Base-by-base conservation (phyloP, 1,284 basidiomycete genomes). In the Schizophyllum commune region DNA sequence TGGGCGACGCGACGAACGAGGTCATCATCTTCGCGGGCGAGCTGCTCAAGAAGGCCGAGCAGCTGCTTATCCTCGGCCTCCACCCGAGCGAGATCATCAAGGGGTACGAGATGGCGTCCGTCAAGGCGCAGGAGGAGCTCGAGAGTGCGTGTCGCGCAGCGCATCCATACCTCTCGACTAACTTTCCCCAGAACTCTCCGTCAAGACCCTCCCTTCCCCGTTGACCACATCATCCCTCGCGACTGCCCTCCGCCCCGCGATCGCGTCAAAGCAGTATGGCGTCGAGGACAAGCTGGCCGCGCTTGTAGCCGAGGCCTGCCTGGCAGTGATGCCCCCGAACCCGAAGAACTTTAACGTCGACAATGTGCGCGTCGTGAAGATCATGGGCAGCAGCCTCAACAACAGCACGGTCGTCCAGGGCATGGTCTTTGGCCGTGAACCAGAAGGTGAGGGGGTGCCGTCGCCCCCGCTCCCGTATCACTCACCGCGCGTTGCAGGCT, bases 241-340 rank as follows among this genome's bases (percentile, higher is more conserved):
- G 13, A 78, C 83, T 8, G 94, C 96, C 1, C 83, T 99, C 57
- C 90, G 89, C 67, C 94, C 97, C 13, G 87, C 93, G 13, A 92
- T 99, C 68, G 96, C 96, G 5, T 93, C 96, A 58, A 99, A 99
- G 76, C 96, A 99, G 74, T 98, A 98, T 65, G 96, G 96, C 6
- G 86, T 86, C 57, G 97, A 99, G 75, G 90, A 94, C 61, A 80
- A 83, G 52, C 82, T 99, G 0, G 84, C 95, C 0, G 75, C 82
- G 1, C 84, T 99, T 5, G 94, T 98, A 3, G 92, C 96, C 15
- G 95, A 99, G 71, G 97, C 97, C 0, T 91, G 94, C 1, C 76
- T 96, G 56, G 83, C 87, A 8, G 89, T 97, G 66, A 96, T 97
- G 93, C 94, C 94, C 17, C 78, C 83, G 20, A 93, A 95, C 69